Percentiles rank a stretch among this genome's conserved stretches.
Evolutionary conservation across 2,329 filamentous ascomycete genomes (phyloP).

Genomic region (Ophiosphaerella korrae): DNA sequence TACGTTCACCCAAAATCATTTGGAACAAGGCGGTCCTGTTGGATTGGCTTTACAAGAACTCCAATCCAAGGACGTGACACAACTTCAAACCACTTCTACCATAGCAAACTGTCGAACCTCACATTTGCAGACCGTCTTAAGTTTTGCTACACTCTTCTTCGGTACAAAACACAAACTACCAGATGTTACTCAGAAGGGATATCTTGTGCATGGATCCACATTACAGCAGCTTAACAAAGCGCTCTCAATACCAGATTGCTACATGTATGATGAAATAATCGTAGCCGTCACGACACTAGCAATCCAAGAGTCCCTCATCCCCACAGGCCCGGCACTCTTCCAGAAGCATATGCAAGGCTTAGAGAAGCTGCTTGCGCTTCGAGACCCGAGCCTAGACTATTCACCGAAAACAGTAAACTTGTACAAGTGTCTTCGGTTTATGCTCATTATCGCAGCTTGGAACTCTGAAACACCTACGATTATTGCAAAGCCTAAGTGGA

Average conservation of each 20-base stretch:
- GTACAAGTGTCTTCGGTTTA: conserved; percentile 28
- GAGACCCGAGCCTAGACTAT: conserved; percentile 14
- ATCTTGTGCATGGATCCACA: conserved; percentile 27
- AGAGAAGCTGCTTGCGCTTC: conserved; percentile 32
- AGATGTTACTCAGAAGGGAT: conserved; percentile 23
- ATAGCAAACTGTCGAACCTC: background rate
- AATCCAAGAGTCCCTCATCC: conserved; percentile 33
- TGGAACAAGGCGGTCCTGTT: conserved; percentile 27
- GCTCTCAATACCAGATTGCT: conserved; percentile 25
- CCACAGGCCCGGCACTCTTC: conserved; percentile 27
- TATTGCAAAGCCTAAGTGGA: conserved; percentile 34
- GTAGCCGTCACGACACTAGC: conserved; percentile 30
- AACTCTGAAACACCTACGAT: conserved; percentile 26
- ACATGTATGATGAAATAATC: conserved; percentile 30
- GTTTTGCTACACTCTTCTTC: conserved; percentile 34
- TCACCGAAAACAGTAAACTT: conserved; percentile 20
- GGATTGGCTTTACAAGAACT: conserved; percentile 25
- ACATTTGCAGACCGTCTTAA: conserved; percentile 25
- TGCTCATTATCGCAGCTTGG: conserved; percentile 31
- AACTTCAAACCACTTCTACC: conserved; percentile 1
- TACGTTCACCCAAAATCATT: conserved; percentile 25
- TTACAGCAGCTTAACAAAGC: conserved; percentile 31
- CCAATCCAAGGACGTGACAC: conserved; percentile 19
- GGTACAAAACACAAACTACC: conserved; percentile 25
- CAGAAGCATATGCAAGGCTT: conserved; percentile 37